Evolutionary conservation across 345 rosid species (phyloP).

Genomic region (Salix udensis): DNA sequence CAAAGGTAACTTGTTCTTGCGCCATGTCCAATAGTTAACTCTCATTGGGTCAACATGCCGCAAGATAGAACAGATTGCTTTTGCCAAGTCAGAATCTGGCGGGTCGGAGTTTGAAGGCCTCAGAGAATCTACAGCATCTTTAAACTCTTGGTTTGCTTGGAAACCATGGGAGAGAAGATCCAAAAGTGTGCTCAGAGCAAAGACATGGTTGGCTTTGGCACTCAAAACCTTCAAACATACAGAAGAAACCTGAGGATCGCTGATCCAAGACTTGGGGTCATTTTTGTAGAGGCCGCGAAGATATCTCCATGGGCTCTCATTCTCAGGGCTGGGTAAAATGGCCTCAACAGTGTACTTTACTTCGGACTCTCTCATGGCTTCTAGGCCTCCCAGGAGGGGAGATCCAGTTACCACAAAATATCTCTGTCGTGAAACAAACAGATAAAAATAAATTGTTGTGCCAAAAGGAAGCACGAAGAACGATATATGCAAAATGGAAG

Average conservation of each 20-base stretch:
- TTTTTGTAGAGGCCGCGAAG: constrained; percentile 74
- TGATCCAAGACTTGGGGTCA: constrained; percentile 42
- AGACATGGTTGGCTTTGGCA: constrained; percentile 40
- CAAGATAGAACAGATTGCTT: constrained; percentile 52
- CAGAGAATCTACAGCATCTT: constrained; percentile 50
- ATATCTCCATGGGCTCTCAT: constrained; percentile 92
- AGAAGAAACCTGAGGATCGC: constrained; percentile 52
- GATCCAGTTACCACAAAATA: constrained; percentile 65
- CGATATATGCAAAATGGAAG: neutral
- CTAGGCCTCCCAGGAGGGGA: constrained; percentile 63
- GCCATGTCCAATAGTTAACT: constrained; percentile 77
- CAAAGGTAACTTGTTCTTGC: constrained; percentile 49
- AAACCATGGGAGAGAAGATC: constrained; percentile 74
- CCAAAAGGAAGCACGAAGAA: neutral
- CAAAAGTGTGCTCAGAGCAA: constrained; percentile 66
- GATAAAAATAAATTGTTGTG: neutral
- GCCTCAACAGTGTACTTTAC: constrained; percentile 60
- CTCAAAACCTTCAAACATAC: constrained; percentile 61
- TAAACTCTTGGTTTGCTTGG: constrained; percentile 54
- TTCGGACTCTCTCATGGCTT: constrained; percentile 73
- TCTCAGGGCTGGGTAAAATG: constrained; percentile 52
- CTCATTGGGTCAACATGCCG: constrained; percentile 62
- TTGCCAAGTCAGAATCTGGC: constrained; percentile 44
- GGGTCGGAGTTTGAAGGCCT: constrained; percentile 32
- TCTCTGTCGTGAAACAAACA: constrained; percentile 45